phyloP scores from a whole-genome alignment of 371 early-diverging fungal species.

The Fennellomyces sp. region DNA sequence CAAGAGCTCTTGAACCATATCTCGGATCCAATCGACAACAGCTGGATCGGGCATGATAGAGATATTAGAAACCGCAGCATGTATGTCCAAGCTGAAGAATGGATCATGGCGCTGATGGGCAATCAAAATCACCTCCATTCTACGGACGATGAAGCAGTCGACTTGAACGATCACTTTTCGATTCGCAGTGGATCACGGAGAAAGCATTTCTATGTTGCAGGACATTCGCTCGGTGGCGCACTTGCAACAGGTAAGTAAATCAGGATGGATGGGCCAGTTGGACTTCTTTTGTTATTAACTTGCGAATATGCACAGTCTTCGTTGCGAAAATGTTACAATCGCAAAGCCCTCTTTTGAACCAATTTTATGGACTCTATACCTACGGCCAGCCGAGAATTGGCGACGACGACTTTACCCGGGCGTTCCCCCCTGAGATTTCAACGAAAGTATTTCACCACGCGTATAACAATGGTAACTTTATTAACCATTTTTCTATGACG shows the following conservation, averaged over 20 bases:
- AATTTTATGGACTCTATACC: conserved; percentile 62
- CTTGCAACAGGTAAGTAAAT: conserved; percentile 42
- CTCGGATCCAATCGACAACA: conserved; percentile 47
- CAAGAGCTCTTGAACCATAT: conserved; percentile 40
- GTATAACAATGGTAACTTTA: conserved; percentile 51
- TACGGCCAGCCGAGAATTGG: conserved; percentile 64
- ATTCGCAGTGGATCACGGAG: background rate
- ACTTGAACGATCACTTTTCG: background rate
- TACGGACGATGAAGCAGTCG: conserved; percentile 1
- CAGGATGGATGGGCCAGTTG: background rate
- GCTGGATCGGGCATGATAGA: conserved; percentile 38
- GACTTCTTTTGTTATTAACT: too few species aligned
- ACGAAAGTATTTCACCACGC: conserved; percentile 63
- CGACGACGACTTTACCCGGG: conserved; percentile 53
- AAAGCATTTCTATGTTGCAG: conserved; percentile 46
- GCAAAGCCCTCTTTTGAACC: conserved; percentile 52
- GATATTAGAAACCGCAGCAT: conserved; percentile 39
- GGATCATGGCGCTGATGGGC: conserved; percentile 30
- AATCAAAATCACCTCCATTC: conserved; percentile 9
- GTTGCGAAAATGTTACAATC: conserved; percentile 63
- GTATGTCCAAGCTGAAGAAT: conserved; percentile 44
- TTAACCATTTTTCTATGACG: background rate
- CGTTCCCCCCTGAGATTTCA: conserved; percentile 49
- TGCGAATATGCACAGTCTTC: too few species aligned
- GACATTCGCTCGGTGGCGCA: conserved; percentile 51